Evolutionary conservation across 108 stramenopile genomes (phyloP).

Genomic region (Skeletonema tropicum): DNA sequence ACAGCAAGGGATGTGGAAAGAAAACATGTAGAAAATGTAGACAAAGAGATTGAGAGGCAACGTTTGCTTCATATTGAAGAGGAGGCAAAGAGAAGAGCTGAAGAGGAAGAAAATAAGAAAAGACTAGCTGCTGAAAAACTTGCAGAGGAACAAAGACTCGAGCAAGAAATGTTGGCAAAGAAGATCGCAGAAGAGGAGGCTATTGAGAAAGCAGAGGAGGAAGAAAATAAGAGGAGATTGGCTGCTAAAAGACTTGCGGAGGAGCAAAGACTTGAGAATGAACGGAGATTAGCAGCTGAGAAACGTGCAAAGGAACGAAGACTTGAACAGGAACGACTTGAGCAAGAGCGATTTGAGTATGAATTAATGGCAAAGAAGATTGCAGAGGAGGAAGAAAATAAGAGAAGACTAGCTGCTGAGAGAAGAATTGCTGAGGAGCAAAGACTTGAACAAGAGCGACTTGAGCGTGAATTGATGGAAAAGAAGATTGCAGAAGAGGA

Average conservation of each 20-base stretch:
- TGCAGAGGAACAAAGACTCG: slow-evolving; percentile 11
- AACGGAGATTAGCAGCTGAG: not conserved
- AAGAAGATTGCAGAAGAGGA: slow-evolving; percentile 7
- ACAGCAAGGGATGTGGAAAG: slow-evolving; percentile 7
- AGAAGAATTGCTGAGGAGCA: slow-evolving; percentile 7
- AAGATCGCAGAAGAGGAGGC: slow-evolving; percentile 1
- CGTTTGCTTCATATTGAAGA: slow-evolving; percentile 4
- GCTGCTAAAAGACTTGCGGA: slow-evolving; percentile 6
- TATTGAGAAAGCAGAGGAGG: not conserved
- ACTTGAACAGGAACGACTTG: slow-evolving; percentile 7
- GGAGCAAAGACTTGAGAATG: slow-evolving; percentile 1
- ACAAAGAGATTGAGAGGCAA: slow-evolving; percentile 13
- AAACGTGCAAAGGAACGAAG: not conserved
- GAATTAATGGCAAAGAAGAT: not conserved
- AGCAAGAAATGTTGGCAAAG: slow-evolving; percentile 1
- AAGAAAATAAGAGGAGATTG: slow-evolving; percentile 2
- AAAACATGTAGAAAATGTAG: not conserved
- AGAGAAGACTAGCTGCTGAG: slow-evolving; percentile 8
- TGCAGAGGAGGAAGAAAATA: slow-evolving; percentile 14
- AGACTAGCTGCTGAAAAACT: not conserved
- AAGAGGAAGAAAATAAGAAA: slow-evolving; percentile 15
- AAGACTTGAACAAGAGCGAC: not conserved
- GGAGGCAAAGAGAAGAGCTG: not conserved
- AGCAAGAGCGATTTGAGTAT: slow-evolving; percentile 10
- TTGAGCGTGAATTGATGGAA: not conserved